Evolutionary conservation across 306 rosid genomes (phyloP), one percentile per base, ranked within the genome.

Genomic region (Prosopis cineraria): DNA sequence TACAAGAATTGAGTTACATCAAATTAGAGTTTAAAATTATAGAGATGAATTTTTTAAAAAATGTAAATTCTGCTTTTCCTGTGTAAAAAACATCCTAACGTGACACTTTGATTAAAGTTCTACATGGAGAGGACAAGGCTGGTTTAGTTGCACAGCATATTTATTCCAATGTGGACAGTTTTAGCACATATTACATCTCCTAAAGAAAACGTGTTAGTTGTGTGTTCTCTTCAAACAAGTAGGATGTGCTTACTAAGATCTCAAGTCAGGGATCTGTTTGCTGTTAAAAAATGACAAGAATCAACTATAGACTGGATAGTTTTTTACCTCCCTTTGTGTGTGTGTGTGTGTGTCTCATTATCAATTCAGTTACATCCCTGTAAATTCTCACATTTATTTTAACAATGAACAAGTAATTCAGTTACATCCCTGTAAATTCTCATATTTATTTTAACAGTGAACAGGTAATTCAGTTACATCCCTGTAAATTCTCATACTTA

Each of bases 261-360:
- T 81, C 77, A 47, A 81, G 14, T 47, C 31, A 3, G 16, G 80
- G 80, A 62, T 81, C 84, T 10, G 55, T 0, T 10, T 81, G 73
- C 77, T 75, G 62, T 34, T 41, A 55, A 34, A 74, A 68, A 25
- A 47, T 79, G 22, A 66, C 13, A 53, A 30, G 37, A 43, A 25
- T 12, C 39, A 22, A 50, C 41, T 33, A n/a, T 69, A 44, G 29
- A 40, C 13, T 33, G 12, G 1, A 58, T 30, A 56, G 6, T 66
- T n/a, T n/a, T n/a, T n/a, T n/a, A n/a, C n/a, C n/a, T n/a, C n/a
- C n/a, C n/a, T n/a, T n/a, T n/a, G n/a, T 7, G 37, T 44, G 48
- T 40, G 44, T 40, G 44, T 40, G 44, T 40, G 11, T 40, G 44
- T 40, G 44, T 40, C 2, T 40, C 44, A 9, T 40, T 40, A 13